These are phyloP conservation scores for Tetrahymena thermophila DNA, from an alignment of 73 alveolate genomes.

Conservation along the genomic window DNA sequence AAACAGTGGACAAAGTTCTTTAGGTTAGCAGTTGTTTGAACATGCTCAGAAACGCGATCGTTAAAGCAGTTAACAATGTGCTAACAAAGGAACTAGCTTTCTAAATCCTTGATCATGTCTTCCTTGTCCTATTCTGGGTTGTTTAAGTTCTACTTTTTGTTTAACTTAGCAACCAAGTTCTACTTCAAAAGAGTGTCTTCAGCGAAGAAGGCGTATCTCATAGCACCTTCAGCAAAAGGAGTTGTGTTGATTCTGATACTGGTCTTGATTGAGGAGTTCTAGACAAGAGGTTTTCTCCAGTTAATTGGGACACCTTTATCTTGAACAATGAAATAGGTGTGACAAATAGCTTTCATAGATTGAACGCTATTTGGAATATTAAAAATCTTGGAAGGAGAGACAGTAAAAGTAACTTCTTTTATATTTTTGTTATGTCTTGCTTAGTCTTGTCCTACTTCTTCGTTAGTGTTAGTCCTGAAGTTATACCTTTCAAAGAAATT, in stretches of 20 bases:
- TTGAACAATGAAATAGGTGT: slow-evolving; percentile 8
- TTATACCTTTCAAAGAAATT: not conserved
- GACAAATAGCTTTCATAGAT: not conserved
- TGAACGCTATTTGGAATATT: not conserved
- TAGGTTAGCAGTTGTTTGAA: not conserved
- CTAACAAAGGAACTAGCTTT: slow-evolving; percentile 40
- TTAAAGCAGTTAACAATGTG: slow-evolving; percentile 42
- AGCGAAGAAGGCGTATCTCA: slow-evolving; percentile 46
- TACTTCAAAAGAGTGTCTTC: slow-evolving; percentile 32
- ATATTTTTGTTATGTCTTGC: not conserved
- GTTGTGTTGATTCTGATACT: not conserved
- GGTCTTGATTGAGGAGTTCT: not conserved
- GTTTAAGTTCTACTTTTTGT: not conserved
- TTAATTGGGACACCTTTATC: slow-evolving; percentile 10
- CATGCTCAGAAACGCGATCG: slow-evolving; percentile 29
- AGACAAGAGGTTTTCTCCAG: slow-evolving; percentile 23
- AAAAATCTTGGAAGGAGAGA: not conserved
- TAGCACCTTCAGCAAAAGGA: slow-evolving; percentile 56
- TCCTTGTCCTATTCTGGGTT: not conserved
- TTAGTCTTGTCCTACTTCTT: not conserved
- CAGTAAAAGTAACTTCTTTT: not conserved
- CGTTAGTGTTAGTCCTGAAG: not conserved
- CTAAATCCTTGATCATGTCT: slow-evolving; percentile 26
- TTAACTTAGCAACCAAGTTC: slow-evolving; percentile 45
- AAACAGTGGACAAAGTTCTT: slow-evolving; percentile 44